These are phyloP conservation scores for Chlorella sorokiniana DNA, from an alignment of 139 green algal species.

Conservation along the genomic window DNA sequence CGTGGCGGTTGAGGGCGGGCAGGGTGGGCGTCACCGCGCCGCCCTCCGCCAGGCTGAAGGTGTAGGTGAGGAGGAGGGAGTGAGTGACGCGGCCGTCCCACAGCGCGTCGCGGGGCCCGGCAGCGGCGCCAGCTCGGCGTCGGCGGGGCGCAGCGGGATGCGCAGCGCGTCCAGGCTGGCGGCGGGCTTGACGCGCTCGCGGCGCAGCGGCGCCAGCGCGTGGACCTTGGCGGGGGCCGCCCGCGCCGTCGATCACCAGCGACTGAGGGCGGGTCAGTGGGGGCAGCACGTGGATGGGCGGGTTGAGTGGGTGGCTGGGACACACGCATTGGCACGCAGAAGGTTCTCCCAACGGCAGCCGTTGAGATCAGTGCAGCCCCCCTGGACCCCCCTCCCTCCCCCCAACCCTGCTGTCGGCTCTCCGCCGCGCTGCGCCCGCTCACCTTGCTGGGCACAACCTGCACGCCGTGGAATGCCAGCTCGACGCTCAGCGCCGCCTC, in stretches of 20 bases:
- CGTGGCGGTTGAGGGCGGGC: conserved; percentile 72
- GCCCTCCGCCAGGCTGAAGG: conserved; percentile 72
- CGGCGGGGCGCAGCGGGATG: conserved; percentile 64
- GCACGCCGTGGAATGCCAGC: conserved; percentile 82
- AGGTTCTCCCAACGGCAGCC: too few species aligned
- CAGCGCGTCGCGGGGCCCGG: conserved; percentile 61
- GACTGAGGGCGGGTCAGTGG: not conserved
- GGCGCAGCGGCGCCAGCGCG: conserved; percentile 54
- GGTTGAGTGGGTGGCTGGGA: not conserved
- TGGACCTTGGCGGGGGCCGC: conserved; percentile 41
- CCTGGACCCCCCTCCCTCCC: too few species aligned
- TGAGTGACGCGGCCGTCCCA: conserved; percentile 68
- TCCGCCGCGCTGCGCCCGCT: not conserved
- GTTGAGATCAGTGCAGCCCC: too few species aligned
- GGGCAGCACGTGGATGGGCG: not conserved
- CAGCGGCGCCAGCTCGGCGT: conserved; percentile 60
- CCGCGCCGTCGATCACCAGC: conserved; percentile 41
- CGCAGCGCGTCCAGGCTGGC: conserved; percentile 64
- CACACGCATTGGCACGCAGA: too few species aligned
- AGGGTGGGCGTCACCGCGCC: conserved; percentile 74
- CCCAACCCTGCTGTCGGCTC: not conserved
- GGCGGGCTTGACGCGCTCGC: conserved; percentile 63
- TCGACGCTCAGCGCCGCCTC: conserved; percentile 52
- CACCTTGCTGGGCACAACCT: conserved; percentile 1
- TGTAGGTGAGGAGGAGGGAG: conserved; percentile 84